A percentile compares a stretch with the other conserved stretches of the same genome.
These are phyloP conservation scores for Huntiella moniliformis DNA, from an alignment of 2,329 filamentous ascomycete species.

Conservation along the genomic window DNA sequence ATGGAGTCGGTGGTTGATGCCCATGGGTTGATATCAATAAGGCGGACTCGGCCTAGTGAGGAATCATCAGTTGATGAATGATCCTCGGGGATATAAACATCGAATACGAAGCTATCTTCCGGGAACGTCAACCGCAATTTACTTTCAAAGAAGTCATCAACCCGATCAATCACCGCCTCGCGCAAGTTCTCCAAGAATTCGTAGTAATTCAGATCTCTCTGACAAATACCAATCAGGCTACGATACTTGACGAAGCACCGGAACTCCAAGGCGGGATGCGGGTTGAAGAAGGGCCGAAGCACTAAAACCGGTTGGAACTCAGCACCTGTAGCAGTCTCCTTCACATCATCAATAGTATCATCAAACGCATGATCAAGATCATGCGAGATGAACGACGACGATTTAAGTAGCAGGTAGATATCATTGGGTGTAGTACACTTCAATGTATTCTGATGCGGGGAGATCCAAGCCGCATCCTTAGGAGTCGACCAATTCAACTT, in stretches of 20 bases:
- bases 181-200: constrained; percentile 53
- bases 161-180: constrained; percentile 45
- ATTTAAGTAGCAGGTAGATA: constrained; percentile 84
- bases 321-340: constrained; percentile 18
- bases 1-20: constrained; percentile 74
- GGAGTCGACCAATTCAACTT: constrained; percentile 97
- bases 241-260: constrained; percentile 81
- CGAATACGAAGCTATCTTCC: constrained; percentile 70
- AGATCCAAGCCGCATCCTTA: constrained; percentile 91
- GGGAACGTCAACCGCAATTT: constrained; percentile 61
- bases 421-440: constrained; percentile 80
- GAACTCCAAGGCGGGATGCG: constrained; percentile 86
- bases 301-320: constrained; percentile 61
- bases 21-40: constrained; percentile 95
- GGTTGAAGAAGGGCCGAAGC: constrained; percentile 69
- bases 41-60: constrained; percentile 54
- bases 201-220: constrained; percentile 81
- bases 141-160: constrained; percentile 59
- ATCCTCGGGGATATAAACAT: constrained; percentile 71
- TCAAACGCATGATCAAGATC: constrained; percentile 89
- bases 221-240: constrained; percentile 62
- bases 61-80: constrained; percentile 25
- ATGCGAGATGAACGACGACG: constrained; percentile 84
- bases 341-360: constrained; percentile 31
- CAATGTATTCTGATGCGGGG: constrained; percentile 65